A percentile compares a stretch with the other conserved stretches of the same genome.
These are phyloP conservation scores for Neltuma alba DNA, from an alignment of 306 rosid species.

Conservation along the genomic window DNA sequence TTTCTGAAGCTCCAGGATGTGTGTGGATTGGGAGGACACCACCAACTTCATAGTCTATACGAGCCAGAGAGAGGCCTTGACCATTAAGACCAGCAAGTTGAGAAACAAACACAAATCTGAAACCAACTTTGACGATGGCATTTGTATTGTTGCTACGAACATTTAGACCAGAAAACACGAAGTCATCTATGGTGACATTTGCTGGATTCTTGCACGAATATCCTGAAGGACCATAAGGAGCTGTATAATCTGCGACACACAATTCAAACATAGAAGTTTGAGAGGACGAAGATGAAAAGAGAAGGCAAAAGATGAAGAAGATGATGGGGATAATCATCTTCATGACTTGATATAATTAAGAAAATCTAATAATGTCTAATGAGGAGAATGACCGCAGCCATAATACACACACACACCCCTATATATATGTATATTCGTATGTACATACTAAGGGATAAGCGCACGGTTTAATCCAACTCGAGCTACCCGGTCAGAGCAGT, in stretches of 20 bases:
- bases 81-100: background rate
- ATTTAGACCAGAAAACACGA: background rate
- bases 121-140: background rate
- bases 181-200: background rate
- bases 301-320: background rate
- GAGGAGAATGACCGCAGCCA: too few species aligned
- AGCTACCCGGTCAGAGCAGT: too few species aligned
- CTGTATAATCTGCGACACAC: background rate
- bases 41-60: background rate
- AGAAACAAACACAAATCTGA: background rate
- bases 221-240: background rate
- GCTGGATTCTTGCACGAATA: background rate
- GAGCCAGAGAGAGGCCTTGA: background rate
- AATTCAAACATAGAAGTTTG: background rate
- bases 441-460: too few species aligned
- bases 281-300: background rate
- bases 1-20: background rate
- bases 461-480: too few species aligned
- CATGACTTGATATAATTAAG: background rate
- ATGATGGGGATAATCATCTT: background rate
- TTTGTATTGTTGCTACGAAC: background rate
- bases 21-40: background rate
- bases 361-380: background rate
- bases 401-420: too few species aligned
- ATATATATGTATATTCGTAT: too few species aligned